These are phyloP conservation scores for Sordariomycetes sp. DNA, from an alignment of 2,329 filamentous ascomycete species.

Conservation along the genomic window DNA sequence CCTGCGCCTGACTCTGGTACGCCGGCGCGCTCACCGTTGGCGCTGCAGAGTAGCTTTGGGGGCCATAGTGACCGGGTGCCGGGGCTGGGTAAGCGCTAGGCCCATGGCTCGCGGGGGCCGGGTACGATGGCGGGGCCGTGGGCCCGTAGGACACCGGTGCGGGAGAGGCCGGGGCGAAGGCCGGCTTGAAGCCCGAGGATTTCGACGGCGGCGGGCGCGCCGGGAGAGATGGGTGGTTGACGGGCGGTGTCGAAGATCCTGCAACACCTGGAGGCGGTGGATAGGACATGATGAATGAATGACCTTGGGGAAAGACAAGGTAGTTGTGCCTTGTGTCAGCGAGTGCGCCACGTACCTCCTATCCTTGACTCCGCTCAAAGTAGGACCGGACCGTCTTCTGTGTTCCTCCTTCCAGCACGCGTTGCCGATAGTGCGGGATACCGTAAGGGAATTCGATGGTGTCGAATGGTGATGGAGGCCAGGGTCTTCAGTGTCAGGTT, in stretches of 20 bases:
- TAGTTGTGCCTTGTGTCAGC: slow-evolving; percentile 1
- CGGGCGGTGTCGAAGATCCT: slow-evolving; percentile 21
- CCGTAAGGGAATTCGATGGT: not conserved
- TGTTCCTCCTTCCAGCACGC: not conserved
- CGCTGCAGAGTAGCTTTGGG: slow-evolving; percentile 20
- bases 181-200: slow-evolving; percentile 29
- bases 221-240: slow-evolving; percentile 53
- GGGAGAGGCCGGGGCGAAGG: slow-evolving; percentile 30
- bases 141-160: slow-evolving; percentile 21
- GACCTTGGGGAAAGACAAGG: not conserved
- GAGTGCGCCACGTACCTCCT: slow-evolving; percentile 4
- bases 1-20: slow-evolving; percentile 10
- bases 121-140: slow-evolving; percentile 1
- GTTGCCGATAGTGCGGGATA: not conserved
- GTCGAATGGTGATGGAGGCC: not conserved
- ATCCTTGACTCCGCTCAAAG: not conserved
- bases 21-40: slow-evolving; percentile 8
- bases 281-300: slow-evolving; percentile 69
- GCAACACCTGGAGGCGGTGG: slow-evolving; percentile 70
- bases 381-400: not conserved
- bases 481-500: not conserved
- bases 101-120: slow-evolving; percentile 7
- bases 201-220: slow-evolving; percentile 58
- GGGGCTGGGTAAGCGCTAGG: slow-evolving; percentile 9
- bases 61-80: slow-evolving; percentile 29